Conservation (phyloP, 2,329 filamentous ascomycete species). For the Claviceps pusilla region DNA sequence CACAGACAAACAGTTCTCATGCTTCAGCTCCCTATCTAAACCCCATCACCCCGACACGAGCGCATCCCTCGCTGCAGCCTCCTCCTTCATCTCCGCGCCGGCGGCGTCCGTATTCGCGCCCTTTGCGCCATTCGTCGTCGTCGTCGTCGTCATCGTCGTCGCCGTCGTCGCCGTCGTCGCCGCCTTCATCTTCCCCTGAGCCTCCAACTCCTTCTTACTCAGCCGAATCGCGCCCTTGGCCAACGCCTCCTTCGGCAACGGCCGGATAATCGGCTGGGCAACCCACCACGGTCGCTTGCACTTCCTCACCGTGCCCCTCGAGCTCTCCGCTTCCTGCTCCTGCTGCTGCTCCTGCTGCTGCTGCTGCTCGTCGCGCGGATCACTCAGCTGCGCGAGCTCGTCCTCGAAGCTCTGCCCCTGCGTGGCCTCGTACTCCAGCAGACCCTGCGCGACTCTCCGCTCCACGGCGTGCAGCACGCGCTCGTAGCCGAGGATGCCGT, state of each 20-base stretch:
- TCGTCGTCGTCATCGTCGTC: background rate
- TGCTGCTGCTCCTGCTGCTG: slow-evolving; percentile 21
- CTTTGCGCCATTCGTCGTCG: background rate
- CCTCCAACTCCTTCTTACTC: slow-evolving; percentile 49
- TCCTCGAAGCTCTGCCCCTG: slow-evolving; percentile 33
- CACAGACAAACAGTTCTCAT: no score
- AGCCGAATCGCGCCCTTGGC: slow-evolving; percentile 62
- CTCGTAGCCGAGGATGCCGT: slow-evolving; percentile 66
- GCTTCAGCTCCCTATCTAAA: background rate
- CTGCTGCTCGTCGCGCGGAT: slow-evolving; percentile 16
- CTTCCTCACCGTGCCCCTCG: slow-evolving; percentile 50
- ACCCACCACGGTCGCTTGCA: slow-evolving; percentile 83
- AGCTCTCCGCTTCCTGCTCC: slow-evolving; percentile 30
- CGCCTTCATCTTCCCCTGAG: background rate
- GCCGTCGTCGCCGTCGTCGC: background rate
- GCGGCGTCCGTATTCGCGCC: background rate
- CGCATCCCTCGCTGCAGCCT: background rate
- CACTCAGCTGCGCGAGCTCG: slow-evolving; percentile 14
- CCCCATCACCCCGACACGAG: background rate
- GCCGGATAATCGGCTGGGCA: slow-evolving; percentile 73
- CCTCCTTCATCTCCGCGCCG: background rate
- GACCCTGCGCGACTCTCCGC: slow-evolving; percentile 52
- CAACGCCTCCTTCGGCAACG: slow-evolving; percentile 74
- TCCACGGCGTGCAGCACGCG: slow-evolving; percentile 63
- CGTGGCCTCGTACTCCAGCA: slow-evolving; percentile 50